These are phyloP conservation scores for Puccinia polysora DNA, from an alignment of 1,284 basidiomycete species.

Conservation along the genomic window DNA sequence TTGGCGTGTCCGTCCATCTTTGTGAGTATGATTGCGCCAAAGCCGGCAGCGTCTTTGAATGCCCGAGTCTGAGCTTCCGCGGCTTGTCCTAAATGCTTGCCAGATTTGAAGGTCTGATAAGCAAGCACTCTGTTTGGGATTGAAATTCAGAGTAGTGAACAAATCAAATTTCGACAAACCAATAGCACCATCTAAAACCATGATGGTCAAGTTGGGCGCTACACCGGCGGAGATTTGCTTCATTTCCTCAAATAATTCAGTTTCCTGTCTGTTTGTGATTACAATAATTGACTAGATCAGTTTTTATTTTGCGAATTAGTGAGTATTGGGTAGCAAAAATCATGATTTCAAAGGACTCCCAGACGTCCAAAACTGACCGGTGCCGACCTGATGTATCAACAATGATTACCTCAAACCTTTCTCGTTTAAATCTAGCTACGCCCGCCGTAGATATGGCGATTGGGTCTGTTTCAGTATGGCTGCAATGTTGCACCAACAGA, in stretches of 20 bases:
- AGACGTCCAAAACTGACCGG: constrained; percentile 46
- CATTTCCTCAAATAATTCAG: constrained; percentile 97
- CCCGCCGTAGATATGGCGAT: constrained; percentile 90
- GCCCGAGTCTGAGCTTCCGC: constrained; percentile 92
- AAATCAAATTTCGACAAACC: constrained; percentile 28
- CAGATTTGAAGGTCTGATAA: constrained; percentile 37
- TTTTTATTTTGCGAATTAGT: too few species aligned
- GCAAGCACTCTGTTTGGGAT: too few species aligned
- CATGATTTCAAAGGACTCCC: too few species aligned
- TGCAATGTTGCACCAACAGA: constrained; percentile 10
- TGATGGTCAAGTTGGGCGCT: constrained; percentile 63
- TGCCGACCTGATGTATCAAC: constrained; percentile 97
- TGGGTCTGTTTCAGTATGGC: constrained; percentile 95
- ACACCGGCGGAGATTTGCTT: constrained; percentile 89
- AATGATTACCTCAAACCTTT: constrained; percentile 96
- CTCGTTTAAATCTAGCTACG: constrained; percentile 94
- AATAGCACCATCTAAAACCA: constrained; percentile 57
- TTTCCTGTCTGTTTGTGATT: constrained; percentile 90
- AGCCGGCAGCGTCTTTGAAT: constrained; percentile 96
- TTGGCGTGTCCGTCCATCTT: constrained; percentile 99
- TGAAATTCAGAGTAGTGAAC: too few species aligned
- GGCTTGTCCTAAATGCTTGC: constrained; percentile 74
- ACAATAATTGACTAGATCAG: too few species aligned
- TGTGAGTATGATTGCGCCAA: constrained; percentile 98
- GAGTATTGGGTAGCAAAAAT: too few species aligned